Evolutionary conservation across 306 rosid genomes (phyloP), one percentile per base, ranked within the genome.

Genomic region (Heteromeles arbutifolia): DNA sequence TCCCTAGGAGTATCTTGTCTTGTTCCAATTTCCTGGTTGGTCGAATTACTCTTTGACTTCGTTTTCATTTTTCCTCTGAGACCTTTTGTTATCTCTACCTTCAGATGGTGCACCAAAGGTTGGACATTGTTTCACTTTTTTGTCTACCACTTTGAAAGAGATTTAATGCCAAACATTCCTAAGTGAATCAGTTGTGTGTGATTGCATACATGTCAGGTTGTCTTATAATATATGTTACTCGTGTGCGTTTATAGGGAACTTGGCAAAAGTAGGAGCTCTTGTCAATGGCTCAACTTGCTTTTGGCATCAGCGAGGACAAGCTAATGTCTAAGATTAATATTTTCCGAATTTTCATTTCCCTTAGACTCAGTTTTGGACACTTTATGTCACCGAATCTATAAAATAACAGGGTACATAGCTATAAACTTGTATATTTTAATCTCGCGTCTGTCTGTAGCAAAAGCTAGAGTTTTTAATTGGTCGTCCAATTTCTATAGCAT

Each of bases 61-160:
- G n/a, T 48, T 72, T 61, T 61, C 70, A 25, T 8, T 70, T 21
- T 63, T 74, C 79, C 67, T 63, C 11, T 52, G 44, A 69, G 65
- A 74, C 11, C 31, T 22, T 28, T 29, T 70, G 29, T 63, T 63
- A 74, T 31, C 67, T 79, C 82, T 67, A 73, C 72, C 78, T 34
- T 29, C 28, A n/a, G 25, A 65, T 57, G 82, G n/a, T 29, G 54
- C 39, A 50, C 24, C 22, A 50, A 22, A 50, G 78, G 64, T 52
- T 65, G 21, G 25, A 39, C 11, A 19, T 41, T 50, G 66, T 34
- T 50, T 22, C 37, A 32, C 57, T 17, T 44, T 75, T 75, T 53
- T 43, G 25, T 65, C 63, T 1, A 17, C 62, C 62, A 32, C 64
- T 22, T 76, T 57, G 50, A 28, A 39, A 21, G 41, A 74, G 8